A percentile compares a stretch with the other conserved stretches of the same genome.
These are phyloP conservation scores for Penicillium mononematosum DNA, from an alignment of 495 filamentous ascomycete species.

Conservation along the genomic window DNA sequence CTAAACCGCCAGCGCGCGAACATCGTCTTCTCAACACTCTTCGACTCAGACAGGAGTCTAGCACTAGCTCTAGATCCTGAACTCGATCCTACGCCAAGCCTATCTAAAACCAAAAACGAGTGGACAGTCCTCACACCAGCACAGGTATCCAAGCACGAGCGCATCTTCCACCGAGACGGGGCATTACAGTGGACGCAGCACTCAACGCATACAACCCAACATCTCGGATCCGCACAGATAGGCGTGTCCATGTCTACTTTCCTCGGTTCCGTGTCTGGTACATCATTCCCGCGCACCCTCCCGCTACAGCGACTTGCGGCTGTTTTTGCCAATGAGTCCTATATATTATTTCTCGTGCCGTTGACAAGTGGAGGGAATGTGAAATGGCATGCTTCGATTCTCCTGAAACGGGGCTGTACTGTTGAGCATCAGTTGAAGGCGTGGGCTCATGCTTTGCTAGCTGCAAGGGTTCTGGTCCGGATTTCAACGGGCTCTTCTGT, in stretches of 20 bases:
- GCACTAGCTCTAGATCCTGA: conserved; percentile 6
- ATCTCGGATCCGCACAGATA: conserved; percentile 34
- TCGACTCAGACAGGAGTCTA: conserved; percentile 38
- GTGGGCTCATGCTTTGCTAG: conserved; percentile 71
- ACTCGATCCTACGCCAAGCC: neutral
- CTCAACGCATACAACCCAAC: neutral
- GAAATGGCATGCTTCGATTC: conserved; percentile 50
- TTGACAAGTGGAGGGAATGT: neutral
- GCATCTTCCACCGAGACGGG: conserved; percentile 67
- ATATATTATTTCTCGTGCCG: conserved; percentile 31
- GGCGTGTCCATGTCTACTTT: conserved; percentile 36
- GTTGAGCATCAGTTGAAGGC: conserved; percentile 58
- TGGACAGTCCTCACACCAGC: conserved; percentile 54
- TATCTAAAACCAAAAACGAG: neutral
- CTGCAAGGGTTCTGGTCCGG: conserved; percentile 35
- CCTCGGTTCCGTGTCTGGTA: conserved; percentile 16
- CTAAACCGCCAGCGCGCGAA: conserved; percentile 86
- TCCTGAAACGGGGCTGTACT: conserved; percentile 60
- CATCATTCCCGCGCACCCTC: conserved; percentile 12
- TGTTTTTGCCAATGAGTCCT: conserved; percentile 33
- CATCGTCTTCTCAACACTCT: conserved; percentile 66
- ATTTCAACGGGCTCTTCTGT: neutral
- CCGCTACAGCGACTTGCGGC: conserved; percentile 21
- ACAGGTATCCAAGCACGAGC: conserved; percentile 64
- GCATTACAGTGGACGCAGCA: conserved; percentile 52